phyloP scores from a whole-genome alignment of 2,329 filamentous ascomycete genomes.

The Ascochyta rabiei region DNA sequence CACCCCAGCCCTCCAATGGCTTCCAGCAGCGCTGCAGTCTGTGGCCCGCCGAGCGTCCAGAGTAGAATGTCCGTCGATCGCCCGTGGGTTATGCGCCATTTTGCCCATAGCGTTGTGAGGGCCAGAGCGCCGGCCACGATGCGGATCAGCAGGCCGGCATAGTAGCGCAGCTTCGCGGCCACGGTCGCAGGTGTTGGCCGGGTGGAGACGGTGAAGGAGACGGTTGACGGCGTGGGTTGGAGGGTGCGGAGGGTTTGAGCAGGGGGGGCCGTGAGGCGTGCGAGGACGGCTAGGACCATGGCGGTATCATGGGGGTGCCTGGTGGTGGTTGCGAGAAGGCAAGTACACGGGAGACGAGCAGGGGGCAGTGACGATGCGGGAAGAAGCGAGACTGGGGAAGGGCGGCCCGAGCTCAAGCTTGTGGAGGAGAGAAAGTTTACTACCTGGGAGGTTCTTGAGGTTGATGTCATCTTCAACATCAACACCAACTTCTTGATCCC shows the following conservation, averaged over 20 bases:
- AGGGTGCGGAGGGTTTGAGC: slow-evolving; percentile 32
- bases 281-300: slow-evolving; percentile 28
- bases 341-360: not conserved
- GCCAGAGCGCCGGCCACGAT: slow-evolving; percentile 52
- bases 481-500: not conserved
- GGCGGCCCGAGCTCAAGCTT: slow-evolving; percentile 16
- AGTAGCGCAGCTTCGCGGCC: slow-evolving; percentile 53
- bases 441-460: slow-evolving; percentile 6
- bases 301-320: slow-evolving; percentile 2
- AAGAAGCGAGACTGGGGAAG: slow-evolving; percentile 16
- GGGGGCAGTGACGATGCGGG: slow-evolving; percentile 25
- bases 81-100: slow-evolving; percentile 25
- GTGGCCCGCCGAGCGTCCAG: slow-evolving; percentile 11
- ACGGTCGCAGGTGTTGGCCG: slow-evolving; percentile 60
- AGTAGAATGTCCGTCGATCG: slow-evolving; percentile 3
- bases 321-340: not conserved
- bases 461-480: slow-evolving; percentile 17
- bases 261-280: slow-evolving; percentile 36
- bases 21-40: slow-evolving; percentile 34
- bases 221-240: slow-evolving; percentile 76
- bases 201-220: slow-evolving; percentile 90
- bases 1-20: slow-evolving; percentile 51
- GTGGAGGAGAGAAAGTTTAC: not conserved
- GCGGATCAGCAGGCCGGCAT: slow-evolving; percentile 54
- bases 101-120: slow-evolving; percentile 44